These are phyloP conservation scores for Coprinopsis marcescibilis DNA, from an alignment of 768 basidiomycete species.

Conservation along the genomic window DNA sequence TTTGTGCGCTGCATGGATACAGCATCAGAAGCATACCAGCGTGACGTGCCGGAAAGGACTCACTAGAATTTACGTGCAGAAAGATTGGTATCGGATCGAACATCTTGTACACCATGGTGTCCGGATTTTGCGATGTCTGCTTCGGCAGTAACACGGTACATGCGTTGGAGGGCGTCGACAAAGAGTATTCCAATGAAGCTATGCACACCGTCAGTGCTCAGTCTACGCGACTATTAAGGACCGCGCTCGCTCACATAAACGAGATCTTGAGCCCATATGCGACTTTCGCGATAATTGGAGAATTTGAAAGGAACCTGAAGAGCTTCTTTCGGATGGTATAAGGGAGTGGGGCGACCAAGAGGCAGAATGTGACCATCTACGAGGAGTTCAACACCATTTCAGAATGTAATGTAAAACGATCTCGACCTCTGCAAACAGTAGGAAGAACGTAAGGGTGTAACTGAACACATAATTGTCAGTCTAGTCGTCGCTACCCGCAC, in stretches of 20 bases:
- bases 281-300: constrained; percentile 68
- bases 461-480: constrained; percentile 27
- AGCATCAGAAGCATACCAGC: neutral
- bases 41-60: constrained; percentile 19
- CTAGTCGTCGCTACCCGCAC: neutral
- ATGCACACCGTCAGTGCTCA: constrained; percentile 1
- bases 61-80: constrained; percentile 94
- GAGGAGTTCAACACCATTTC: neutral
- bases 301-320: constrained; percentile 69
- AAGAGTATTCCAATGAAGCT: constrained; percentile 87
- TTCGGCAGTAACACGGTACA: constrained; percentile 78
- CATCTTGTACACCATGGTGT: constrained; percentile 46
- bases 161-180: constrained; percentile 87
- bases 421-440: constrained; percentile 67
- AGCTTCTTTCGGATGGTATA: constrained; percentile 64
- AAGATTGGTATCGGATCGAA: constrained; percentile 79
- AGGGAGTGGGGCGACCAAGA: constrained; percentile 83
- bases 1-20: constrained; percentile 56
- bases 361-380: constrained; percentile 77
- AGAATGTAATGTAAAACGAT: neutral
- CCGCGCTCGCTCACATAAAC: constrained; percentile 64
- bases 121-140: constrained; percentile 59
- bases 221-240: constrained; percentile 1
- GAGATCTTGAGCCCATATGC: constrained; percentile 92
- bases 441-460: constrained; percentile 75